phyloP scores from a whole-genome alignment of 1,284 basidiomycete genomes.

The Gastroboletus turbinatus region DNA sequence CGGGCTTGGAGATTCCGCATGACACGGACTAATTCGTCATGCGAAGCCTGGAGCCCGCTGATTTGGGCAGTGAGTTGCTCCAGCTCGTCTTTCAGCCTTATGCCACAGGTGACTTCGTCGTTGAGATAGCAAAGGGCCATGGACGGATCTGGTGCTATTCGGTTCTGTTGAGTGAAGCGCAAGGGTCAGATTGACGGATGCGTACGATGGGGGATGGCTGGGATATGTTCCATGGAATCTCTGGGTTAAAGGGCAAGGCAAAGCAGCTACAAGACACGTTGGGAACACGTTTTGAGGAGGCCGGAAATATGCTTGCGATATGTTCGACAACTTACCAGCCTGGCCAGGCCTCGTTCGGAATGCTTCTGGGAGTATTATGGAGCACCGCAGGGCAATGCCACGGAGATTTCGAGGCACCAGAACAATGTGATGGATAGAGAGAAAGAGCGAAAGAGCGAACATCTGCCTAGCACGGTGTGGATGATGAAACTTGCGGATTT shows the following conservation, averaged over 20 bases:
- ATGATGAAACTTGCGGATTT: conserved; percentile 9
- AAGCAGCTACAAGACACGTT: conserved; percentile 23
- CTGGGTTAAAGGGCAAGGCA: conserved; percentile 30
- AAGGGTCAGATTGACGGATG: not conserved
- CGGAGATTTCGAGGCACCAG: conserved; percentile 23
- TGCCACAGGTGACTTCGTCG: conserved; percentile 13
- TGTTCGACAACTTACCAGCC: conserved; percentile 24
- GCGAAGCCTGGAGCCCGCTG: conserved; percentile 31
- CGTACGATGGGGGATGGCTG: conserved; percentile 24
- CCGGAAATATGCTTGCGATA: conserved; percentile 17
- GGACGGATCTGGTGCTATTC: conserved; percentile 8
- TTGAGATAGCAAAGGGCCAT: conserved; percentile 30
- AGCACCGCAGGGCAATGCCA: conserved; percentile 8
- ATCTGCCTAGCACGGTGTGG: conserved; percentile 5
- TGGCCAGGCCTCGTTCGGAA: conserved; percentile 21
- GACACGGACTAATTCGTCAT: conserved; percentile 29
- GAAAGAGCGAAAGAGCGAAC: not conserved
- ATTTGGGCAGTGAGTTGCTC: conserved; percentile 30
- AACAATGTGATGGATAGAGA: conserved; percentile 9
- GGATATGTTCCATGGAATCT: conserved; percentile 22
- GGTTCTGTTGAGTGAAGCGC: conserved; percentile 4
- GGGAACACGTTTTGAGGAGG: conserved; percentile 29
- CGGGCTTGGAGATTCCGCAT: conserved; percentile 31
- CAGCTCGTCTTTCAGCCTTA: conserved; percentile 23
- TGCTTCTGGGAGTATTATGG: conserved; percentile 7